Percentiles rank a stretch among this genome's conserved stretches.
Conservation (phyloP, 2,329 filamentous ascomycete species). For the Sphaerostilbella broomeana region DNA sequence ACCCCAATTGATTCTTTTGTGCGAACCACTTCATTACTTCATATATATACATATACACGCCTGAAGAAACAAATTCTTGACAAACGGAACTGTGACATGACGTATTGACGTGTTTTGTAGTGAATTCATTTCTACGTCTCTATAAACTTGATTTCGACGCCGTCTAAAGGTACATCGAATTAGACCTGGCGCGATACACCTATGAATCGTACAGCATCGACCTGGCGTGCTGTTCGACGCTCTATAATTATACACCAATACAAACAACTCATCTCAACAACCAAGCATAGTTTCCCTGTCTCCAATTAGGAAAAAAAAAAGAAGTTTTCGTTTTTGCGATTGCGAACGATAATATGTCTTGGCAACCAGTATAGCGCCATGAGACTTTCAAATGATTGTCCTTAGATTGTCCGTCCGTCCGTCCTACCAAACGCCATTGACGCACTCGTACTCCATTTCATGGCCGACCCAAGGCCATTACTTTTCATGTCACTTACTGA, state of each 20-base stretch:
- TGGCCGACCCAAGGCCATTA: constrained; percentile 1
- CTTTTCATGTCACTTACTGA: constrained; percentile 8
- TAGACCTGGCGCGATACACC: constrained; percentile 33
- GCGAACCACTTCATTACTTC: neutral
- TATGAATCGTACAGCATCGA: constrained; percentile 25
- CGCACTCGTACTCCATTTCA: constrained; percentile 12
- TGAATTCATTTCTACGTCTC: constrained; percentile 34
- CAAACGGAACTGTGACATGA: neutral
- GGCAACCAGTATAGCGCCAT: constrained; percentile 18
- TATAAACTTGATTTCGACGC: constrained; percentile 29
- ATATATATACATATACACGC: no score
- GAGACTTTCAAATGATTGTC: constrained; percentile 17
- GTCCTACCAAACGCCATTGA: constrained; percentile 19
- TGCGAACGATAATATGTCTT: constrained; percentile 22
- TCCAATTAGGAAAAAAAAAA: constrained; percentile 26
- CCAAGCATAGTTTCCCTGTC: constrained; percentile 24
- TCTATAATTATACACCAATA: constrained; percentile 32
- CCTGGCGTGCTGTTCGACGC: constrained; percentile 31
- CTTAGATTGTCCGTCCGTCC: constrained; percentile 27
- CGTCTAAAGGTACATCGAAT: constrained; percentile 37
- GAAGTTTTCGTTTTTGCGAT: constrained; percentile 10
- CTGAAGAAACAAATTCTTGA: neutral
- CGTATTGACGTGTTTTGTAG: constrained; percentile 17
- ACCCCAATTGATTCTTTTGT: constrained; percentile 11
- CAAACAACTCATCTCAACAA: constrained; percentile 18